Evolutionary conservation across 1,284 basidiomycete species (phyloP), one percentile per base, ranked within the genome.

Genomic region (Psilocybe mexicana): DNA sequence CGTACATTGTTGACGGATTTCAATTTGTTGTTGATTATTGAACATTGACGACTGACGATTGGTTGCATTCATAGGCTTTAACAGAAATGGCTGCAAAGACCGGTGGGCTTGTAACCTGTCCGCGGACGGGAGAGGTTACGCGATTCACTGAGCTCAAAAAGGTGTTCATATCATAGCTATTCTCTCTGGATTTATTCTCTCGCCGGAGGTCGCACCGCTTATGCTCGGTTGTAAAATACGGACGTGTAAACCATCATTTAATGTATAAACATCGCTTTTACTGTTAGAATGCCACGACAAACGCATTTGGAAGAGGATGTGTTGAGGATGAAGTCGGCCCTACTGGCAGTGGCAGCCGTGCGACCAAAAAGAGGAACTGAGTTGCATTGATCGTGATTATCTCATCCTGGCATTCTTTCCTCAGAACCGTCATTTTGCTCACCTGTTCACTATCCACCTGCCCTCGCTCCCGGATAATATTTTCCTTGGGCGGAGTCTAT

Each of bases 71-170:
- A 52, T 58, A 95, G 91, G 92, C 89, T 1, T 77, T 97, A 56
- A 82, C 89, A 64, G 88, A 93, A 43, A 92, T 96, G 86, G 91
- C 93, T 0, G 77, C 83, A 18, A 85, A 84, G 72, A 88, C 91
- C 65, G 79, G 82, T 49, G 90, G 87, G 7, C 77, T 80, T 43
- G 89, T 98, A 23, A 89, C 79, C 14, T 97, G 95, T 70, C 96
- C 94, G 0, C 78, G 88, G 40, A 92, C 92, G 0, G 82, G 83
- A 24, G 76, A 84, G 52, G 77, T 75, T 12, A 94, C 87, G 67
- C 76, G 83, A 12, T 90, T 91, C 65, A 72, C 74, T 6, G 82
- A 82, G 10, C 74, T 97, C 52, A 82, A 88, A 63, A 98, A 96
- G 73, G 93, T 97, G 28, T 95, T 89, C 73, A 92, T 95, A 57